Conservation (phyloP, 805 yeast species). For the Candida piceae region DNA sequence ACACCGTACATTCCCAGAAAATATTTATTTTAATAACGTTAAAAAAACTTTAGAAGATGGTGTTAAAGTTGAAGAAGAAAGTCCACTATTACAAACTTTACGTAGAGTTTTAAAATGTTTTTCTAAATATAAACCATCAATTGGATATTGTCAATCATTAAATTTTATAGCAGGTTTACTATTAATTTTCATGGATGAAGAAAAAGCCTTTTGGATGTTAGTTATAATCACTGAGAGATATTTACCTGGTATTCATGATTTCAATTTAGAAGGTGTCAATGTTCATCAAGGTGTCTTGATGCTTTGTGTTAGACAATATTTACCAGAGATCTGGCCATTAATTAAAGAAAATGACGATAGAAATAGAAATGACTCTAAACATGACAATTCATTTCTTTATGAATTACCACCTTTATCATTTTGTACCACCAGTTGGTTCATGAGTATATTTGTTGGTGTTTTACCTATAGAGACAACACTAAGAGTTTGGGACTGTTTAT, state of each 20-base stretch:
- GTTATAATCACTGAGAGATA: slow-evolving; percentile 82
- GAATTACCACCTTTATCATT: slow-evolving; percentile 86
- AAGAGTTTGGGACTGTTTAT: slow-evolving; percentile 91
- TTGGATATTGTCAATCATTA: slow-evolving; percentile 94
- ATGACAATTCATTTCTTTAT: slow-evolving; percentile 47
- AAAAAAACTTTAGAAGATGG: slow-evolving; percentile 7
- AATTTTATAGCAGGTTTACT: slow-evolving; percentile 88
- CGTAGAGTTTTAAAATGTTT: slow-evolving; percentile 81
- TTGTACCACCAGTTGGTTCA: slow-evolving; percentile 96
- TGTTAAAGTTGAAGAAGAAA: slow-evolving; percentile 37
- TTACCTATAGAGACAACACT: slow-evolving; percentile 85
- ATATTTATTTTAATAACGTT: slow-evolving; percentile 63
- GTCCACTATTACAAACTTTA: slow-evolving; percentile 61
- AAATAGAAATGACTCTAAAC: slow-evolving; percentile 3
- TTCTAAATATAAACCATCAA: slow-evolving; percentile 78
- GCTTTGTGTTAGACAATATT: slow-evolving; percentile 76
- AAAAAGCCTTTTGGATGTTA: slow-evolving; percentile 91
- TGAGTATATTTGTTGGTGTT: slow-evolving; percentile 91
- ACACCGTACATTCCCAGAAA: slow-evolving; percentile 93
- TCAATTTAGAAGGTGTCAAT: slow-evolving; percentile 88
- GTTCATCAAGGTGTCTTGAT: slow-evolving; percentile 91
- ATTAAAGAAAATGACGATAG: slow-evolving; percentile 29
- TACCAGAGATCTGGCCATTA: slow-evolving; percentile 73
- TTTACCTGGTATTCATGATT: slow-evolving; percentile 87
- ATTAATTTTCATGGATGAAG: slow-evolving; percentile 83